These are phyloP conservation scores for Starmerella floricola DNA, from an alignment of 805 yeast species.

Conservation along the genomic window DNA sequence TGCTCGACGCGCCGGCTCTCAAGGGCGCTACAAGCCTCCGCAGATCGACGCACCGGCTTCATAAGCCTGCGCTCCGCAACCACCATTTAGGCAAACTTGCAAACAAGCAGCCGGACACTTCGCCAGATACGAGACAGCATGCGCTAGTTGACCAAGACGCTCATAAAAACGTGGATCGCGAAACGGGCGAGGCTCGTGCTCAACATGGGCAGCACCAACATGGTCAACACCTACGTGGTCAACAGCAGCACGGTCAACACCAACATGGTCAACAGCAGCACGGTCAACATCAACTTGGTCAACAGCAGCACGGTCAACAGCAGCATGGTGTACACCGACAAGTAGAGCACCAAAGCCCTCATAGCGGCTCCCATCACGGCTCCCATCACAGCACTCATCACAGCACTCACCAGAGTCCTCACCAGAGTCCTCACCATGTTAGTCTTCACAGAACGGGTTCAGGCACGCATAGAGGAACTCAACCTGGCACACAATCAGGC, in stretches of 20 bases:
- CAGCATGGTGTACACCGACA: neutral
- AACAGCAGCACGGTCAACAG: neutral
- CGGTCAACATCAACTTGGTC: neutral
- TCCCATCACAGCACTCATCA: too few relatives aligned
- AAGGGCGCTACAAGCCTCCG: constrained; percentile 19
- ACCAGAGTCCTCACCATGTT: too few relatives aligned
- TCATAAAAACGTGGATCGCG: too few relatives aligned
- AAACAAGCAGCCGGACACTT: too few relatives aligned
- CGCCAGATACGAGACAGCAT: too few relatives aligned
- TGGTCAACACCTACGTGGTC: neutral
- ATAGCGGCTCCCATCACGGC: too few relatives aligned
- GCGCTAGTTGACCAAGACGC: too few relatives aligned
- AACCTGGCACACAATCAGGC: too few relatives aligned
- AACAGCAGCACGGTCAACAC: neutral
- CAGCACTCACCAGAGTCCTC: too few relatives aligned
- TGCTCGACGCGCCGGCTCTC: neutral
- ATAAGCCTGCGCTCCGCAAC: constrained; percentile 4
- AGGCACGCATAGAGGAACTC: too few relatives aligned
- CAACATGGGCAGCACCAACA: neutral
- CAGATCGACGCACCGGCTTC: constrained; percentile 17
- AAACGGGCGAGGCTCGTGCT: too few relatives aligned
- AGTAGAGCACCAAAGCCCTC: neutral
- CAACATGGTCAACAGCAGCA: neutral
- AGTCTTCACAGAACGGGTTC: too few relatives aligned
- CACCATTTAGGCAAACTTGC: neutral